phyloP scores from a whole-genome alignment of 768 basidiomycete genomes.

The Amylocystis lapponica region DNA sequence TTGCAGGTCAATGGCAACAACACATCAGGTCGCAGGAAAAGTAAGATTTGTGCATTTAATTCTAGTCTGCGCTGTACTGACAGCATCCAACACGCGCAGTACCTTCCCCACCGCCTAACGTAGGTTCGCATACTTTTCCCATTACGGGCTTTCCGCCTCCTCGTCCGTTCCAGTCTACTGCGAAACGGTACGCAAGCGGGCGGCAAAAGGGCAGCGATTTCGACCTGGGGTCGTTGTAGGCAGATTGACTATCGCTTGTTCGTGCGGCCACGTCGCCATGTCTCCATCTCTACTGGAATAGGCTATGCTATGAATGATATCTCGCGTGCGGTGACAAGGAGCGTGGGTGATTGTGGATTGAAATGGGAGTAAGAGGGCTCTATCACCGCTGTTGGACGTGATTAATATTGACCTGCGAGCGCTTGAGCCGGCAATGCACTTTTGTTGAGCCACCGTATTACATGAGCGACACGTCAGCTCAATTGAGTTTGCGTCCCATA shows the following conservation, averaged over 20 bases:
- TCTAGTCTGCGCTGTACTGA: constrained; percentile 6
- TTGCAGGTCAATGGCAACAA: constrained; percentile 14
- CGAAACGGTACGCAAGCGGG: constrained; percentile 59
- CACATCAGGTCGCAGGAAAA: constrained; percentile 16
- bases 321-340: too few species aligned
- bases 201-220: constrained; percentile 68
- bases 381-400: too few species aligned
- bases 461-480: constrained; percentile 41
- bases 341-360: too few species aligned
- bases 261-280: too few species aligned
- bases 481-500: neutral
- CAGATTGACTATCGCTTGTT: constrained; percentile 1
- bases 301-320: neutral
- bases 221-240: constrained; percentile 38
- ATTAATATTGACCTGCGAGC: too few species aligned
- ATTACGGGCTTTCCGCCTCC: constrained; percentile 77
- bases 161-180: constrained; percentile 46
- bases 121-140: constrained; percentile 68
- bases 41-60: constrained; percentile 17
- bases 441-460: too few species aligned
- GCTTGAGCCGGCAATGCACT: too few species aligned
- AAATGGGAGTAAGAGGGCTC: too few species aligned
- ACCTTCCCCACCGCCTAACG: constrained; percentile 54
- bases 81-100: constrained; percentile 27
- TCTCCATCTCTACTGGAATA: too few species aligned